Percentiles rank a stretch among this genome's conserved stretches.
Evolutionary conservation across 495 filamentous ascomycete genomes (phyloP).

Genomic region (Penicillium alfredii): DNA sequence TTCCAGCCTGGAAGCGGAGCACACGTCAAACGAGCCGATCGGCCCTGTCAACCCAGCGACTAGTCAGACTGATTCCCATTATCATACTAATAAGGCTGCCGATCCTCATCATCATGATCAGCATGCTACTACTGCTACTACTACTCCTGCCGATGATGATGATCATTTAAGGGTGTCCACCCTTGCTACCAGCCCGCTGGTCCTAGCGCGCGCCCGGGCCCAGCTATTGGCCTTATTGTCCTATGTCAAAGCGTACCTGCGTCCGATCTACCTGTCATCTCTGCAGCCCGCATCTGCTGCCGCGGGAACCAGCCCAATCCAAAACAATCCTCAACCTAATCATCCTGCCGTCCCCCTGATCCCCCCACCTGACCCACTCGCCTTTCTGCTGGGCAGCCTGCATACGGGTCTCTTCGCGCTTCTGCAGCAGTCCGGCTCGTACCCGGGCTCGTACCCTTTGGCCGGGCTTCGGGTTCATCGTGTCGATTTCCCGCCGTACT

Average conservation of each 20-base stretch:
- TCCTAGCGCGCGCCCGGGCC: slow-evolving; percentile 13
- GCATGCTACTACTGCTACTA: slow-evolving; percentile 1
- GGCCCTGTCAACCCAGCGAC: slow-evolving; percentile 8
- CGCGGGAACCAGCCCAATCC: slow-evolving; percentile 8
- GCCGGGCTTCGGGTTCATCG: slow-evolving; percentile 29
- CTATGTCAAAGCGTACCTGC: slow-evolving; percentile 19
- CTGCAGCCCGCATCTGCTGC: background rate
- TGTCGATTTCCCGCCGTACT: slow-evolving; percentile 29
- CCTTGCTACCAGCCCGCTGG: slow-evolving; percentile 5
- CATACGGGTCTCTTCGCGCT: slow-evolving; percentile 27
- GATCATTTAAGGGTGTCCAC: slow-evolving; percentile 11
- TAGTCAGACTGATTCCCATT: too few species aligned
- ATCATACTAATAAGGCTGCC: slow-evolving; percentile 1
- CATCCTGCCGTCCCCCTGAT: slow-evolving; percentile 16
- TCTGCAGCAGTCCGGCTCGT: slow-evolving; percentile 15
- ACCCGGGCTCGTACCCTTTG: slow-evolving; percentile 4
- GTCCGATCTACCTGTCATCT: slow-evolving; percentile 25
- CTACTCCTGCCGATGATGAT: background rate
- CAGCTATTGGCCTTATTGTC: slow-evolving; percentile 28
- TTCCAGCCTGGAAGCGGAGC: slow-evolving; percentile 44
- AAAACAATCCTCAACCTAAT: too few species aligned
- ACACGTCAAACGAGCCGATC: slow-evolving; percentile 20
- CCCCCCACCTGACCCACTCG: slow-evolving; percentile 20
- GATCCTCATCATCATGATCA: slow-evolving; percentile 1
- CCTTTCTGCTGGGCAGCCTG: slow-evolving; percentile 33